Evolutionary conservation across 225 moss, liverwort and hornwort genomes (phyloP).

Genomic region (Neckera pumila): DNA sequence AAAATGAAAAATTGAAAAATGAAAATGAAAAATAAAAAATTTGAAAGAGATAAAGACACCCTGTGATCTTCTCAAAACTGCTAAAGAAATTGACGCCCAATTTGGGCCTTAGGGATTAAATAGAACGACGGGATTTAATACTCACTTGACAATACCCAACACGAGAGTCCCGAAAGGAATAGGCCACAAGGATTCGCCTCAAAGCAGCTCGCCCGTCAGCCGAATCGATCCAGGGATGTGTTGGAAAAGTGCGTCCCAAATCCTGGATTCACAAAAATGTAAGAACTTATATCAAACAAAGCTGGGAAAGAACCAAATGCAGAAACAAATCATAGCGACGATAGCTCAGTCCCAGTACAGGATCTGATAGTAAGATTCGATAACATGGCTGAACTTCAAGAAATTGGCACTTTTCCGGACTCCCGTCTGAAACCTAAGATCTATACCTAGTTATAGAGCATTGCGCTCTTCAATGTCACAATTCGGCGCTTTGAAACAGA

Average conservation of each 20-base stretch:
- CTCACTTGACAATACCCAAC: conserved; percentile 98
- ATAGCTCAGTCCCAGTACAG: not conserved
- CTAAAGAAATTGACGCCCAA: not conserved
- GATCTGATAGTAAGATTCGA: not conserved
- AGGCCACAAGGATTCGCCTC: conserved; percentile 88
- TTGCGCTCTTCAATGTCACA: not conserved
- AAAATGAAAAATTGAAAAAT: too few relatives aligned
- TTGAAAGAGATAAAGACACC: not conserved
- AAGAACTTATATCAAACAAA: not conserved
- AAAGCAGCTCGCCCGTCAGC: conserved; percentile 81
- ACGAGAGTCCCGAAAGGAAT: conserved; percentile 94
- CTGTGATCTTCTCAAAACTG: not conserved
- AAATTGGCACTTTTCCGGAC: not conserved
- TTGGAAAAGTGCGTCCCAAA: conserved; percentile 91
- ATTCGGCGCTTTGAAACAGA: not conserved
- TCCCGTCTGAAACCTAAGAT: not conserved
- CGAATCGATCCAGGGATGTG: conserved; percentile 97
- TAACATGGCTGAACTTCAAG: not conserved
- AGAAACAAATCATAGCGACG: not conserved
- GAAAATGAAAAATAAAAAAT: not conserved
- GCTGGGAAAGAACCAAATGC: not conserved
- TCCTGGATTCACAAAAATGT: conserved; percentile 31
- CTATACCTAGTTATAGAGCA: not conserved
- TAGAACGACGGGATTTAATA: not conserved
- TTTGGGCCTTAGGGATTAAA: not conserved